These are phyloP conservation scores for Dunaliella primolecta DNA, from an alignment of 139 green algal genomes.

Conservation along the genomic window DNA sequence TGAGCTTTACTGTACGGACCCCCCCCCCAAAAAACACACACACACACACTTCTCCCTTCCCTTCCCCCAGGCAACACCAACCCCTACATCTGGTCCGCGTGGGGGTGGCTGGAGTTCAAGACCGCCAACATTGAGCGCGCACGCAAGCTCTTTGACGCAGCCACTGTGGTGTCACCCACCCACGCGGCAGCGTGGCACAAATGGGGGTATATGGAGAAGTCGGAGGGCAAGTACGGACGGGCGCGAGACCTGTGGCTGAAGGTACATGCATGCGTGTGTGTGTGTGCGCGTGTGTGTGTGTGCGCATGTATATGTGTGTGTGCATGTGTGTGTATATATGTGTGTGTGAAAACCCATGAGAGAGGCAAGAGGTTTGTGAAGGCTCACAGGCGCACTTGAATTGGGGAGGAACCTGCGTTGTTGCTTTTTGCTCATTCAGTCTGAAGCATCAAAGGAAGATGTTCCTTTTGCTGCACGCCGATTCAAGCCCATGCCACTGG, in stretches of 20 bases:
- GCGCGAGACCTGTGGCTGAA: slow-evolving; percentile 77
- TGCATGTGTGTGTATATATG: not conserved
- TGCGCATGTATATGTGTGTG: not conserved
- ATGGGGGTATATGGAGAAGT: slow-evolving; percentile 94
- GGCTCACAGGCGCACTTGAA: too few species aligned
- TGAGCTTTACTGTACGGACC: too few species aligned
- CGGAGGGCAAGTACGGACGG: slow-evolving; percentile 75
- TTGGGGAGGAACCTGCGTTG: too few species aligned
- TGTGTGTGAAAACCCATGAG: too few species aligned
- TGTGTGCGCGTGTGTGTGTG: not conserved
- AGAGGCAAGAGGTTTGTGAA: too few species aligned
- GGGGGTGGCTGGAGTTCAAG: slow-evolving; percentile 81
- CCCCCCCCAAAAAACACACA: too few species aligned
- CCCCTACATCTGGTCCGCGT: slow-evolving; percentile 89
- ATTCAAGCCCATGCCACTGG: too few species aligned
- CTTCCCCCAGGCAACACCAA: slow-evolving; percentile 59
- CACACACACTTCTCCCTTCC: not conserved
- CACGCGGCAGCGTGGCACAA: slow-evolving; percentile 95
- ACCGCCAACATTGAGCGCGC: slow-evolving; percentile 65
- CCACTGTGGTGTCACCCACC: slow-evolving; percentile 72
- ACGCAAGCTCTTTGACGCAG: slow-evolving; percentile 90
- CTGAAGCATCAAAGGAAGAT: too few species aligned
- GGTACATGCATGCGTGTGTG: slow-evolving; percentile 20
- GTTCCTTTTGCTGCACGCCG: too few species aligned
- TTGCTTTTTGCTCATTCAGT: too few species aligned